A percentile compares a stretch with the other conserved stretches of the same genome.
Conservation (phyloP, 148 eudicot species). For the Rheum nobile region DNA sequence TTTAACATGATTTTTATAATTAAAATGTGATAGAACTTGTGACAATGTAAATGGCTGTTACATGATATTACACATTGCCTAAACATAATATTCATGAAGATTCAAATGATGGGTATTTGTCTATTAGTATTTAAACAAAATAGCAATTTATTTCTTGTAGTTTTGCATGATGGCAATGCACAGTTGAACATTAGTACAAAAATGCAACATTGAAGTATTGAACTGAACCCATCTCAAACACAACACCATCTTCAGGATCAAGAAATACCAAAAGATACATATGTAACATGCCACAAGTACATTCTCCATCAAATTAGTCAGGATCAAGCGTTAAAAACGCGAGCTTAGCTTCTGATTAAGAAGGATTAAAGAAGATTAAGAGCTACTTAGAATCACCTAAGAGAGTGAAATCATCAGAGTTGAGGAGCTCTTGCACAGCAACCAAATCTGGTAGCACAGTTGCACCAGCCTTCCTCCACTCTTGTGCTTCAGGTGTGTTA, state of each 20-base stretch:
- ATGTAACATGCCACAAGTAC: background rate
- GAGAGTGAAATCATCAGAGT: conserved; percentile 25
- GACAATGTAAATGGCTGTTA: no score
- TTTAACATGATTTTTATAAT: no score
- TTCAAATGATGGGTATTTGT: no score
- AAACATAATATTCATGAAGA: no score
- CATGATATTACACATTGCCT: no score
- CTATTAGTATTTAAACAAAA: no score
- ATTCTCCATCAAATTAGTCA: background rate
- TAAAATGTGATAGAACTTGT: no score
- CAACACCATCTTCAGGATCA: background rate
- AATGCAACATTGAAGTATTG: background rate
- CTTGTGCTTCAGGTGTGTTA: conserved; percentile 63
- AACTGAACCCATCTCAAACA: background rate
- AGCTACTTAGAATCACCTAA: background rate
- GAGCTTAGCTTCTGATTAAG: background rate
- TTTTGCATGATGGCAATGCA: no score
- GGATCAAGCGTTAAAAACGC: background rate
- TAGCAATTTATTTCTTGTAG: no score
- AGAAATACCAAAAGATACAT: background rate
- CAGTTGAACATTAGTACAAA: background rate
- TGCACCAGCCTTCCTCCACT: conserved; percentile 79
- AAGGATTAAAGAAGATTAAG: background rate
- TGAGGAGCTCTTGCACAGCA: conserved; percentile 50
- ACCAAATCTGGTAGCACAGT: conserved; percentile 67